Evolutionary conservation across 805 yeast species (phyloP).

Genomic region (Candida mattraensis): DNA sequence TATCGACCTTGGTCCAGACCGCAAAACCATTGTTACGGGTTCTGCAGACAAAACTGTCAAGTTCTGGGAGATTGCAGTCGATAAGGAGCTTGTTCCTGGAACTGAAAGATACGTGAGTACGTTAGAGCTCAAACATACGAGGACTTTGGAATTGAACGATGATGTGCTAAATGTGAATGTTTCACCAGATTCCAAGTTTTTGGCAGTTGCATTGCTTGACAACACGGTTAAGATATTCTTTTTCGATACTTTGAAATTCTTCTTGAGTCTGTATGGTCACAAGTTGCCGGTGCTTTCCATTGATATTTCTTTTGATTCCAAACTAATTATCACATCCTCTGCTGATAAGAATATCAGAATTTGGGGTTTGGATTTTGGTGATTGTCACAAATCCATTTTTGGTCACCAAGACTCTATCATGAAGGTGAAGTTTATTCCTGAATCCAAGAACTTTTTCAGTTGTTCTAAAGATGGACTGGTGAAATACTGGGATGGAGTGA

Average conservation of each 20-base stretch:
- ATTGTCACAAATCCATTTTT: conserved; percentile 93
- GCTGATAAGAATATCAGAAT: conserved; percentile 97
- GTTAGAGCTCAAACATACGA: conserved; percentile 67
- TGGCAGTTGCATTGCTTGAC: conserved; percentile 85
- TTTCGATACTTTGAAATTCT: conserved; percentile 83
- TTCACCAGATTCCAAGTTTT: conserved; percentile 72
- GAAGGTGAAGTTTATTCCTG: conserved; percentile 81
- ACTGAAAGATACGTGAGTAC: conserved; percentile 48
- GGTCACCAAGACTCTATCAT: conserved; percentile 97
- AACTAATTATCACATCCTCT: conserved; percentile 85
- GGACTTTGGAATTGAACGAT: conserved; percentile 82
- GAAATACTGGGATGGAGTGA: conserved; percentile 98
- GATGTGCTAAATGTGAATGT: conserved; percentile 79
- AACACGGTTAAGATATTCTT: conserved; percentile 95
- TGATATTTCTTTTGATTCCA: conserved; percentile 87
- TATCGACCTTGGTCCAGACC: conserved; percentile 82
- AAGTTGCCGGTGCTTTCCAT: conserved; percentile 91
- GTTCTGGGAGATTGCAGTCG: conserved; percentile 82
- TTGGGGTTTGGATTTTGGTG: conserved; percentile 99
- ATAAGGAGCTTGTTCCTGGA: conserved; percentile 70
- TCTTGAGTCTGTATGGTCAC: conserved; percentile 89
- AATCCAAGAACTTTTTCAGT: conserved; percentile 86
- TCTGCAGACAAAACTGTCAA: conserved; percentile 90
- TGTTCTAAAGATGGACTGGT: conserved; percentile 85
- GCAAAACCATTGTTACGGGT: conserved; percentile 82